Evolutionary conservation across 2,329 filamentous ascomycete genomes (phyloP).

Genomic region (Aspergillus phoenicis): DNA sequence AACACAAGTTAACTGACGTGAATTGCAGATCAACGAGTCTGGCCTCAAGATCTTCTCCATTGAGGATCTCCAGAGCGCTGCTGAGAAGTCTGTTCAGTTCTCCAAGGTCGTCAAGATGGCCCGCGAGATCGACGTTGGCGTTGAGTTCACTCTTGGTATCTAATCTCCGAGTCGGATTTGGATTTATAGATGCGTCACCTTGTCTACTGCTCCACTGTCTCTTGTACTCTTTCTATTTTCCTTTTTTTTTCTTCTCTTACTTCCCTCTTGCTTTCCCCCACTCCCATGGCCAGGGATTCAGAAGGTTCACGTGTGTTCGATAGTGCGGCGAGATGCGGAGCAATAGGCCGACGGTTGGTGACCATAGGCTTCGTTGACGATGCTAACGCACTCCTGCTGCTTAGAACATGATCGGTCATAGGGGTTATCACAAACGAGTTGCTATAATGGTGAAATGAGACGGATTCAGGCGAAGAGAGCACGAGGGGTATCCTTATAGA

Average conservation of each 20-base stretch:
- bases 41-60: conserved; percentile 99
- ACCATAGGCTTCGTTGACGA: conserved; percentile 11
- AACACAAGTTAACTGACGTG: conserved; percentile 8
- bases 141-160: conserved; percentile 93
- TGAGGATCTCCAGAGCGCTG: conserved; percentile 93
- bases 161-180: conserved; percentile 50
- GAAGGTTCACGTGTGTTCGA: not conserved
- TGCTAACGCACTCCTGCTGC: conserved; percentile 19
- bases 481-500: conserved; percentile 23
- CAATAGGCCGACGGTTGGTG: conserved; percentile 6
- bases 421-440: conserved; percentile 7
- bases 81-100: conserved; percentile 98
- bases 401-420: conserved; percentile 17
- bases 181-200: conserved; percentile 12
- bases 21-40: conserved; percentile 79
- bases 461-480: conserved; percentile 8
- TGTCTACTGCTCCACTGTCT: conserved; percentile 12
- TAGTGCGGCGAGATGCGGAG: conserved; percentile 6
- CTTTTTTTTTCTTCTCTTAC: not conserved
- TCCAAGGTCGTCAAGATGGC: conserved; percentile 99
- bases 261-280: conserved; percentile 8
- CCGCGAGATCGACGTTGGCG: conserved; percentile 94
- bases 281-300: not conserved
- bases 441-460: conserved; percentile 15
- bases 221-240: conserved; percentile 3